A percentile compares a stretch with the other conserved stretches of the same genome.
phyloP scores from a whole-genome alignment of 2,329 filamentous ascomycete species.

The Pseudogymnoascus sp. region DNA sequence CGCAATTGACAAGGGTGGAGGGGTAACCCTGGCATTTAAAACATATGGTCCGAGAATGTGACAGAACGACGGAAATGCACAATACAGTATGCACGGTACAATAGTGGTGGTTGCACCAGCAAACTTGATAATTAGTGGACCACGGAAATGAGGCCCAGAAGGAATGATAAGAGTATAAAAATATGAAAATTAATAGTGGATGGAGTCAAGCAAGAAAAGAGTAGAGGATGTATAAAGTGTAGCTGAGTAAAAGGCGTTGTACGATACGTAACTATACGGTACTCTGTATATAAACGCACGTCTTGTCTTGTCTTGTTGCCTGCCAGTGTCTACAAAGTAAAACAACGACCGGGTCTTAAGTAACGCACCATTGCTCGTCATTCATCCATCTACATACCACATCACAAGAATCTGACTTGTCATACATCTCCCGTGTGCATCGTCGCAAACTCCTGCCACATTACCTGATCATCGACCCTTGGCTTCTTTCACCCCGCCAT shows the following conservation, averaged over 20 bases:
- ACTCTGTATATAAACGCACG: neutral
- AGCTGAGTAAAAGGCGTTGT: neutral
- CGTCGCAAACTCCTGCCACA: neutral
- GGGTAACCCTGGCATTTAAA: neutral
- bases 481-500: neutral
- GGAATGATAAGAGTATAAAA: neutral
- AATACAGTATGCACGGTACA: neutral
- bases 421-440: neutral
- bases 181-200: neutral
- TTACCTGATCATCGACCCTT: neutral
- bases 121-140: conserved; percentile 6
- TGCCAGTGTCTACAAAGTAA: neutral
- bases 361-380: neutral
- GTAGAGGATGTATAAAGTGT: neutral
- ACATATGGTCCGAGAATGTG: neutral
- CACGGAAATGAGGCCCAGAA: conserved; percentile 6
- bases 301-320: neutral
- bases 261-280: neutral
- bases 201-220: neutral
- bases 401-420: neutral
- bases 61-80: neutral
- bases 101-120: neutral
- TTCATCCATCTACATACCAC: neutral
- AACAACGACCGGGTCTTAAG: neutral
- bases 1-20: neutral